Evolutionary conservation across 1,284 basidiomycete genomes (phyloP), one percentile per base, ranked within the genome.

Genomic region (Chalciporus sp.): DNA sequence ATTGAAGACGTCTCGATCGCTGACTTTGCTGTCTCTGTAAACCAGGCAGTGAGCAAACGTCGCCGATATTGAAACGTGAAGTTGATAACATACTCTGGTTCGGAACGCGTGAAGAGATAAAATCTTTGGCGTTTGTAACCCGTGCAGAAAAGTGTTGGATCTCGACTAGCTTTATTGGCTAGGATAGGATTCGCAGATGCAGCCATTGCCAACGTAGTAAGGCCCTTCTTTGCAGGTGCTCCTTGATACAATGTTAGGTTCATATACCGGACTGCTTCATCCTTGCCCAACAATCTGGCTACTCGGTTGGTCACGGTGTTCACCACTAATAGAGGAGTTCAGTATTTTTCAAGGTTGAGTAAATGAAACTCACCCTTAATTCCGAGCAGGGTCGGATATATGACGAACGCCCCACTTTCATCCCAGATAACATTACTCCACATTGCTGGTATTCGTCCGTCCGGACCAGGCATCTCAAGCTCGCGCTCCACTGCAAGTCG

Each of bases 1-100:
- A 74, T 99, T 99, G 84, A 98, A 98, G 53, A 99, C 90, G 64
- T 99, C 97, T 46, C 97, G 88, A 61, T 99, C 95, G 26, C 86
- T 88, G 2, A 86, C 85, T 71, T 90, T 92, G 67, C 83, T 86
- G 58, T 97, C 94, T 69, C 91, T 94, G 63, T 33, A 9, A 20
- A 48, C 28, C 26, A 52, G 44, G 47, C 52, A 52, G 42, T 53
- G 16, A 46, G 44, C 46, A 40, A 17, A 51, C 27, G 58, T 49
- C 46, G 23, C 23, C 3, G 12, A 45, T 50, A 42, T 23, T 40
- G 42, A 23, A 19, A 42, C 20, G 50, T n/a, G 9, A 14, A 10
- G 42, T 23, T 76, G 37, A 41, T 19, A 20, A 68, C 88, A 49
- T 75, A 94, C 88, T 96, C 95, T 29, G 94, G 94, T 68, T 92